Evolutionary conservation across 257 asterid genomes (phyloP).

Genomic region (Cynanchum wilfordii): DNA sequence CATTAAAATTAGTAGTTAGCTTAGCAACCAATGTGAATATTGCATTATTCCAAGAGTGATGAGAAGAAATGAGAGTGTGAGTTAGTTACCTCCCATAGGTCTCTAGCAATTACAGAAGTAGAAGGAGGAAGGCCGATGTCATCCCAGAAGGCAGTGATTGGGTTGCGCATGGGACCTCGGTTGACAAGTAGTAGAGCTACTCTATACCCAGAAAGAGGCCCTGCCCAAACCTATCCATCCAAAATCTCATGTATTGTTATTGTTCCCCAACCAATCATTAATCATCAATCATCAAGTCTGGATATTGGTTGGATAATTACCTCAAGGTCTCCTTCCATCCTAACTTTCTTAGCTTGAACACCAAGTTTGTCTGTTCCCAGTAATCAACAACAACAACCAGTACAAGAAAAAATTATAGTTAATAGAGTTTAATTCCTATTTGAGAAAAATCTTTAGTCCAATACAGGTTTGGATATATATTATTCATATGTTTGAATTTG

Average conservation of each 20-base stretch:
- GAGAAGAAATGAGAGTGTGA: too few relatives aligned
- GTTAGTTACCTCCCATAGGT: slow-evolving; percentile 66
- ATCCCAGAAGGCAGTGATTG: slow-evolving; percentile 72
- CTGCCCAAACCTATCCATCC: slow-evolving; percentile 73
- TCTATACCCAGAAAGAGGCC: slow-evolving; percentile 64
- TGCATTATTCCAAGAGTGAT: too few relatives aligned
- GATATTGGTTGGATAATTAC: slow-evolving; percentile 24
- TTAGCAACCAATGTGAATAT: neutral
- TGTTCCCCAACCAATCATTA: too few relatives aligned
- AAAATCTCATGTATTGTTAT: neutral
- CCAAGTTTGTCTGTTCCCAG: slow-evolving; percentile 56
- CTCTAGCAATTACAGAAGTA: slow-evolving; percentile 52
- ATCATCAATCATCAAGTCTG: too few relatives aligned
- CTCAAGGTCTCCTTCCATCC: slow-evolving; percentile 82
- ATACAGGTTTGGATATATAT: too few relatives aligned
- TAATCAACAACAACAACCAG: neutral
- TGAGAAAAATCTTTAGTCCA: too few relatives aligned
- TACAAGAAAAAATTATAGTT: too few relatives aligned
- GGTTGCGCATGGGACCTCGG: slow-evolving; percentile 34
- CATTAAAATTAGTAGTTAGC: neutral
- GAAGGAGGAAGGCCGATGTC: slow-evolving; percentile 60
- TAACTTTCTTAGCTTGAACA: slow-evolving; percentile 74
- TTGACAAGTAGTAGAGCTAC: slow-evolving; percentile 66
- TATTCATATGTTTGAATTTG: too few relatives aligned
- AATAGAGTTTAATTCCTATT: too few relatives aligned